These are phyloP conservation scores for Epichloe coenophiala DNA, from an alignment of 2,329 filamentous ascomycete genomes.

Conservation along the genomic window DNA sequence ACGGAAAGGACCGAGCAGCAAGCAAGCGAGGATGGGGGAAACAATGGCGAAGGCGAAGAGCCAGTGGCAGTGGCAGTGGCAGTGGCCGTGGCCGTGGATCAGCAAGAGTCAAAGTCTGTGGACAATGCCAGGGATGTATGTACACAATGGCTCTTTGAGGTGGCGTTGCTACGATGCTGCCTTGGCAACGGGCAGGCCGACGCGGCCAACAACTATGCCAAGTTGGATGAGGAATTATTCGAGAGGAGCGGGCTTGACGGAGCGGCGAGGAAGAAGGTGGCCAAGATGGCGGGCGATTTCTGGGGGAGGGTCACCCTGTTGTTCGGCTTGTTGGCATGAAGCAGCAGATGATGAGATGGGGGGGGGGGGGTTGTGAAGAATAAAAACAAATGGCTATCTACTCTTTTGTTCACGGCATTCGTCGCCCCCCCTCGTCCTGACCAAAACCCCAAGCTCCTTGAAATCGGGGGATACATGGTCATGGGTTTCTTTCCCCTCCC, in stretches of 20 bases:
- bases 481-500: too few species aligned
- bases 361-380: not conserved
- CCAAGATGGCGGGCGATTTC: conserved; percentile 57
- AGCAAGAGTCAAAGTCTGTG: not conserved
- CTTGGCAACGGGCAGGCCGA: conserved; percentile 20
- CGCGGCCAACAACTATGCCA: conserved; percentile 21
- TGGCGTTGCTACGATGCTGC: conserved; percentile 34
- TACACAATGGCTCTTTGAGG: conserved; percentile 50
- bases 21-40: not conserved
- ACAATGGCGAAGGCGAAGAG: not conserved
- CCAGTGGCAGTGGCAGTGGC: too few species aligned
- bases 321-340: conserved; percentile 57
- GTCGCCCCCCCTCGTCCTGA: too few species aligned
- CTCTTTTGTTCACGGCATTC: too few species aligned
- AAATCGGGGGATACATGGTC: too few species aligned
- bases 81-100: too few species aligned
- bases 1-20: too few species aligned
- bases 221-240: conserved; percentile 32
- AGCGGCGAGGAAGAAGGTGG: conserved; percentile 37
- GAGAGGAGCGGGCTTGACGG: conserved; percentile 35
- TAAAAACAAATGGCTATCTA: not conserved
- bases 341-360: not conserved
- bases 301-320: conserved; percentile 72
- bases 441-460: too few species aligned
- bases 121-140: conserved; percentile 31